phyloP scores from a whole-genome alignment of 306 rosid species.

The Trifolium subterraneum region DNA sequence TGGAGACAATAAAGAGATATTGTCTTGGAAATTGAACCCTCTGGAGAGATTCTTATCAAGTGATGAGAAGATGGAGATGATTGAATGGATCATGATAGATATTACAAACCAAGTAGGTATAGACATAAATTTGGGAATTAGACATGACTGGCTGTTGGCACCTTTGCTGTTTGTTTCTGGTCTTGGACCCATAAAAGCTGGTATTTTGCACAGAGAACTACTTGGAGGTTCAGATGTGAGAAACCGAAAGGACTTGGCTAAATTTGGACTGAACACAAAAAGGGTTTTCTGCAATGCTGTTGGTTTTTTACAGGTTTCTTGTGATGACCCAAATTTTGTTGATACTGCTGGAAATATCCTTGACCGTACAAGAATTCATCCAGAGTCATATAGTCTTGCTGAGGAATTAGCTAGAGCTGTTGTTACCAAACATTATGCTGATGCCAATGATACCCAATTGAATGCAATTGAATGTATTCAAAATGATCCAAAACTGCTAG shows the following conservation, averaged over 20 bases:
- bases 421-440: slow-evolving; percentile 37
- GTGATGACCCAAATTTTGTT: slow-evolving; percentile 37
- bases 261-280: slow-evolving; percentile 45
- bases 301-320: slow-evolving; percentile 50
- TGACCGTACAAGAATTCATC: slow-evolving; percentile 59
- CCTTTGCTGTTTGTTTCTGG: slow-evolving; percentile 60
- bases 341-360: slow-evolving; percentile 42
- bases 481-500: slow-evolving; percentile 47
- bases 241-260: slow-evolving; percentile 51
- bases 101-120: slow-evolving; percentile 59
- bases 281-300: slow-evolving; percentile 58
- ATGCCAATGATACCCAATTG: slow-evolving; percentile 34
- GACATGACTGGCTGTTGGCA: slow-evolving; percentile 55
- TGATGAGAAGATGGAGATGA: slow-evolving; percentile 55
- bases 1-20: slow-evolving; percentile 48
- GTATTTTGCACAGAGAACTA: slow-evolving; percentile 44
- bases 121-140: slow-evolving; percentile 50
- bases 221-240: slow-evolving; percentile 41
- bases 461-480: slow-evolving; percentile 48
- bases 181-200: slow-evolving; percentile 55
- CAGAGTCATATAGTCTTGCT: slow-evolving; percentile 57
- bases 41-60: slow-evolving; percentile 46
- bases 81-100: slow-evolving; percentile 59
- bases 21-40: slow-evolving; percentile 52
- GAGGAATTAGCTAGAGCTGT: slow-evolving; percentile 54